These are phyloP conservation scores for Microbotryomycetes sp. DNA, from an alignment of 1,284 basidiomycete genomes.

Conservation along the genomic window DNA sequence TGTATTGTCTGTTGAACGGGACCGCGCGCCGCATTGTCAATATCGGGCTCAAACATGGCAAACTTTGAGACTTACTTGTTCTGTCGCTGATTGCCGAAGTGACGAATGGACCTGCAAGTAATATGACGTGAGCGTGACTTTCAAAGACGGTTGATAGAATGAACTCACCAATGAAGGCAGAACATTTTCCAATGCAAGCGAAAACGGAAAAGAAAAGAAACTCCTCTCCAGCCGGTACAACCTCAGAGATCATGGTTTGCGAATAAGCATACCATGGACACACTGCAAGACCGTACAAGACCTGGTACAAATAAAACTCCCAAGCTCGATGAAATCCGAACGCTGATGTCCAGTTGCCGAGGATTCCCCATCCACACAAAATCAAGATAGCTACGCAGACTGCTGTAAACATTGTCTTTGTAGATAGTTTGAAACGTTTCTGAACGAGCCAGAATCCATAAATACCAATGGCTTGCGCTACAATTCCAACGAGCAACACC, in stretches of 20 bases:
- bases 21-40: background rate
- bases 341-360: conserved; percentile 36
- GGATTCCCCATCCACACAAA: conserved; percentile 36
- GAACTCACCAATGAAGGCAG: conserved; percentile 10
- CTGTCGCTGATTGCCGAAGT: conserved; percentile 35
- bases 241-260: conserved; percentile 38
- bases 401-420: conserved; percentile 30
- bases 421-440: conserved; percentile 58
- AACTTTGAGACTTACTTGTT: conserved; percentile 4
- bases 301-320: conserved; percentile 21
- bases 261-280: conserved; percentile 38
- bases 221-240: conserved; percentile 35
- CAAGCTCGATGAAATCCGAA: conserved; percentile 35
- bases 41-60: background rate
- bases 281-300: conserved; percentile 21
- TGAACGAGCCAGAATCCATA: conserved; percentile 75
- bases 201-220: conserved; percentile 40
- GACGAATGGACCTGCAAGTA: conserved; percentile 33
- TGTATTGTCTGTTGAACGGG: conserved; percentile 29
- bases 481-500: conserved; percentile 40
- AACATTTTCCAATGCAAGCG: conserved; percentile 33
- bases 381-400: conserved; percentile 33
- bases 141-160: background rate
- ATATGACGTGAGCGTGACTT: background rate
- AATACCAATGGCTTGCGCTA: conserved; percentile 49